phyloP scores from a whole-genome alignment of 1,284 basidiomycete species.

The Stereum hirsutum region DNA sequence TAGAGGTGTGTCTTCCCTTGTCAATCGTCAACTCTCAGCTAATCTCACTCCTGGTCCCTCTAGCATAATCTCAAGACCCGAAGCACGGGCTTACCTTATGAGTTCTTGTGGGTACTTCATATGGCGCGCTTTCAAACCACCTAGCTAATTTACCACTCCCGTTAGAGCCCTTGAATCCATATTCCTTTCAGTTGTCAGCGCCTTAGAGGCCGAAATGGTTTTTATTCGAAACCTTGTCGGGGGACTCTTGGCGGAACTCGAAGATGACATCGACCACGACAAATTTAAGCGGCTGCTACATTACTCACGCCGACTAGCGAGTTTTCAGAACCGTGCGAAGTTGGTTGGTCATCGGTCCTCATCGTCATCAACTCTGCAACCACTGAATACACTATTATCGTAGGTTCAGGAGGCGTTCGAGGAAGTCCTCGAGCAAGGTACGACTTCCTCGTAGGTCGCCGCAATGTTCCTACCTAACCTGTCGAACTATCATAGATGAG shows the following conservation, averaged over 20 bases:
- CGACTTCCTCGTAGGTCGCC: not conserved
- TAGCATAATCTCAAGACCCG: conserved; percentile 76
- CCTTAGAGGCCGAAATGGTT: conserved; percentile 89
- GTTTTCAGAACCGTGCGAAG: conserved; percentile 85
- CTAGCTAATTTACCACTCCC: conserved; percentile 13
- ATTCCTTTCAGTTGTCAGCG: conserved; percentile 80
- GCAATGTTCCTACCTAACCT: not conserved
- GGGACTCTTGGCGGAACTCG: conserved; percentile 82
- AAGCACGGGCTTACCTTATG: conserved; percentile 67
- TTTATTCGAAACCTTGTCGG: conserved; percentile 84
- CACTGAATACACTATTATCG: conserved; percentile 4
- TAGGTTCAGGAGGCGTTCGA: conserved; percentile 87
- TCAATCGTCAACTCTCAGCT: conserved; percentile 8
- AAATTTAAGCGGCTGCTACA: conserved; percentile 85
- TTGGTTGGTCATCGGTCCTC: conserved; percentile 33
- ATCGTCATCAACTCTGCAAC: conserved; percentile 2
- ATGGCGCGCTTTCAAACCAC: conserved; percentile 8
- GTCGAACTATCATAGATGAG: conserved; percentile 51
- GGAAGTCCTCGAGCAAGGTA: conserved; percentile 85
- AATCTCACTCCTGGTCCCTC: conserved; percentile 4
- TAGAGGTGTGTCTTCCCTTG: conserved; percentile 50
- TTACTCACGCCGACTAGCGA: conserved; percentile 78
- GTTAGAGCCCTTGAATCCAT: conserved; percentile 83
- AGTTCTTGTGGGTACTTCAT: conserved; percentile 63
- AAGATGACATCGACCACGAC: conserved; percentile 90